Evolutionary conservation across 495 filamentous ascomycete genomes (phyloP).

Genomic region (Bryoglossum gracile): DNA sequence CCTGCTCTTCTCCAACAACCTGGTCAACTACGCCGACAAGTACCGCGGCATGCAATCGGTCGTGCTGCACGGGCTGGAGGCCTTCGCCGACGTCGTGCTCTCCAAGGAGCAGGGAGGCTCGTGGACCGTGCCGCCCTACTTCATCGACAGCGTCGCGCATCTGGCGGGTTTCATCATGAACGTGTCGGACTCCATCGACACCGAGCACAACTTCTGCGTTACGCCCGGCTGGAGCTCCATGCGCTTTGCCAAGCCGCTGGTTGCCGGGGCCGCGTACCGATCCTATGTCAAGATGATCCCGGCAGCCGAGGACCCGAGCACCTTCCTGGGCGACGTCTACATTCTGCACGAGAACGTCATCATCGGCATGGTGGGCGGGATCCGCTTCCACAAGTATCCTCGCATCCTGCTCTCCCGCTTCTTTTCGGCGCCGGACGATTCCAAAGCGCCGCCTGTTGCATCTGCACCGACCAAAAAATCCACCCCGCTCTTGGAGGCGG

Average conservation of each 20-base stretch:
- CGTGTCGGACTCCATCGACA: conserved; percentile 61
- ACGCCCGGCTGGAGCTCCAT: conserved; percentile 72
- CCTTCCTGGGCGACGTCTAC: conserved; percentile 52
- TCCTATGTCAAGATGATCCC: conserved; percentile 61
- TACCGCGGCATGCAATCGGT: conserved; percentile 71
- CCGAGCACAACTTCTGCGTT: conserved; percentile 61
- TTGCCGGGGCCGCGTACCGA: conserved; percentile 54
- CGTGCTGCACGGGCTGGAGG: conserved; percentile 67
- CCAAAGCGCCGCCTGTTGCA: conserved; percentile 11
- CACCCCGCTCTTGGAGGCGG: no score
- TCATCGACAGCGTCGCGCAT: conserved; percentile 60
- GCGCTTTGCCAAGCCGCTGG: conserved; percentile 57
- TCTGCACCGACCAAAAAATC: no score
- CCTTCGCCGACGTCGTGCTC: conserved; percentile 61
- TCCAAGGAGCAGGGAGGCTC: conserved; percentile 47
- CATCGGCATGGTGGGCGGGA: conserved; percentile 41
- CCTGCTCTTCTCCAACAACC: conserved; percentile 52
- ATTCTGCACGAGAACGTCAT: conserved; percentile 56
- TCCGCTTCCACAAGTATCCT: conserved; percentile 57
- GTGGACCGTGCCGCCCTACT: conserved; percentile 60
- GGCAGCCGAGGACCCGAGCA: conserved; percentile 32
- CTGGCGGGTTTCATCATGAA: conserved; percentile 74
- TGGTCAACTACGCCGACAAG: conserved; percentile 58
- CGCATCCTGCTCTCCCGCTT: conserved; percentile 56
- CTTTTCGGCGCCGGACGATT: conserved; percentile 52